Evolutionary conservation across 495 filamentous ascomycete genomes (phyloP).

Genomic region (Trichoderma asperelloides): DNA sequence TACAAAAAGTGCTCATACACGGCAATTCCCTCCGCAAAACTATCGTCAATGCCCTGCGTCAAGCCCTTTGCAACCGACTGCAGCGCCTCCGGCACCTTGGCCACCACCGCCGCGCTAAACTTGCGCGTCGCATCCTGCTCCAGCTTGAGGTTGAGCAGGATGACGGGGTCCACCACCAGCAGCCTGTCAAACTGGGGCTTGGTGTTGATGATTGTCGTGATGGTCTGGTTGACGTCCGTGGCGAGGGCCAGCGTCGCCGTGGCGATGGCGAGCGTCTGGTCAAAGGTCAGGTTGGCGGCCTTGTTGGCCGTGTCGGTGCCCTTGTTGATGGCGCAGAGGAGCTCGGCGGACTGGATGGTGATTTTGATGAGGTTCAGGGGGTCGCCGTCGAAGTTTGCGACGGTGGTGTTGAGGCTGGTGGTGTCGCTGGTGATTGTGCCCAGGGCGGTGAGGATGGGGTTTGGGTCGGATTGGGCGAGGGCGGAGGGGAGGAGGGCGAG

Average conservation of each 20-base stretch:
- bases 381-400: conserved; percentile 20
- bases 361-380: conserved; percentile 21
- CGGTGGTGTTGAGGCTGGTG: conserved; percentile 19
- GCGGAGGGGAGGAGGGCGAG: background rate
- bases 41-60: conserved; percentile 19
- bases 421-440: conserved; percentile 20
- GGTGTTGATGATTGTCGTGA: conserved; percentile 20
- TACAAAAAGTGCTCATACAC: conserved; percentile 13
- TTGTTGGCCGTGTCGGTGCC: conserved; percentile 19
- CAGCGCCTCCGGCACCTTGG: conserved; percentile 26
- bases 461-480: conserved; percentile 11
- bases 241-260: conserved; percentile 17
- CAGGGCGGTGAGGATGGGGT: conserved; percentile 23
- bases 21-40: conserved; percentile 23
- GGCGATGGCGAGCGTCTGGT: conserved; percentile 22
- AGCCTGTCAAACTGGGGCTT: conserved; percentile 28
- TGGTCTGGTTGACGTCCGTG: conserved; percentile 17
- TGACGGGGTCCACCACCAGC: conserved; percentile 20
- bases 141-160: conserved; percentile 23
- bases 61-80: conserved; percentile 18
- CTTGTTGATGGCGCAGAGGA: conserved; percentile 24
- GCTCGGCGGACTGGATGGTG: conserved; percentile 18
- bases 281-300: conserved; percentile 18
- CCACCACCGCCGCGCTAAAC: conserved; percentile 21
- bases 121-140: conserved; percentile 26